Percentiles rank a stretch among this genome's conserved stretches.
Evolutionary conservation across 345 rosid species (phyloP).

Genomic region (rapeseed (Brassica napus)): Da-Ae NC_063444.1:49071001-49071500

Average conservation of each 20-base stretch:
- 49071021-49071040: conserved; percentile 67
- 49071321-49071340: conserved; percentile 70
- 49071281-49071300: conserved; percentile 75
- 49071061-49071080: conserved; percentile 75
- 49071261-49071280: conserved; percentile 73
- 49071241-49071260: conserved; percentile 47
- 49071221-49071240: not conserved
- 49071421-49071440: not conserved
- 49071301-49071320: conserved; percentile 56
- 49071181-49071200: not conserved
- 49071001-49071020: conserved; percentile 78
- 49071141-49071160: conserved; percentile 57
- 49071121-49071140: conserved; percentile 77
- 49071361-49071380: conserved; percentile 69
- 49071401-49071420: conserved; percentile 12
- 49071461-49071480: conserved; percentile 46
- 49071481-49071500: conserved; percentile 59
- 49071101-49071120: conserved; percentile 87
- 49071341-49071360: conserved; percentile 72
- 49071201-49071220: conserved; percentile 21
- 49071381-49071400: conserved; percentile 75
- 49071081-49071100: conserved; percentile 59
- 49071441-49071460: not conserved
- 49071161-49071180: too few relatives aligned
- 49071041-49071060: conserved; percentile 98